Evolutionary conservation across 1,139 yeast genomes (phyloP).

Genomic region (Lodderomyces metapsilosis): DNA sequence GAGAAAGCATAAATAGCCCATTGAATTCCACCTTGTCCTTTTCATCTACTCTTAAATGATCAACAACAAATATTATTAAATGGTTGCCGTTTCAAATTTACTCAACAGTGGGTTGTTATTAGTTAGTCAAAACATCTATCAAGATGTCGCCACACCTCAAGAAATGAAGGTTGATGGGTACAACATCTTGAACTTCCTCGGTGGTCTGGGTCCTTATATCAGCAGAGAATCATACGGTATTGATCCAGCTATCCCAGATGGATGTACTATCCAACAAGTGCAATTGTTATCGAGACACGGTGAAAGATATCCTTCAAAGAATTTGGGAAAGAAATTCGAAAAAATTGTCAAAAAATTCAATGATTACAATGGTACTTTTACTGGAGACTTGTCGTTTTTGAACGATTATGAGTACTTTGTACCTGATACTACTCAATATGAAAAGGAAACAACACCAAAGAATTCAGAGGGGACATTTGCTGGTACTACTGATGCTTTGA

Average conservation of each 20-base stretch:
- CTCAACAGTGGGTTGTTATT: slow-evolving; percentile 31
- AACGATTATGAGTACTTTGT: slow-evolving; percentile 36
- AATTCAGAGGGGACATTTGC: slow-evolving; percentile 28
- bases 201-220: slow-evolving; percentile 49
- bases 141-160: slow-evolving; percentile 36
- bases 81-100: slow-evolving; percentile 35
- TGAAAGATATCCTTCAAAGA: slow-evolving; percentile 59
- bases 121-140: slow-evolving; percentile 26
- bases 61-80: too few relatives aligned
- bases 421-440: slow-evolving; percentile 23
- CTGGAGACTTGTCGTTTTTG: slow-evolving; percentile 32
- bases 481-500: slow-evolving; percentile 33
- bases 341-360: slow-evolving; percentile 21
- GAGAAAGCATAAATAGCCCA: background rate
- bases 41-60: background rate
- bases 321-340: slow-evolving; percentile 23
- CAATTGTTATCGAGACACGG: slow-evolving; percentile 68
- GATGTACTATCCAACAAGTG: slow-evolving; percentile 62
- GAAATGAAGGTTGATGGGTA: slow-evolving; percentile 38
- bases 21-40: background rate
- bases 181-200: slow-evolving; percentile 43
- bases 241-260: slow-evolving; percentile 45
- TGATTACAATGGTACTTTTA: slow-evolving; percentile 24
- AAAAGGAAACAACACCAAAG: slow-evolving; percentile 28
- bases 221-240: slow-evolving; percentile 48